Evolutionary conservation across 2,329 filamentous ascomycete genomes (phyloP).

Genomic region (Fulvia fulva): DNA sequence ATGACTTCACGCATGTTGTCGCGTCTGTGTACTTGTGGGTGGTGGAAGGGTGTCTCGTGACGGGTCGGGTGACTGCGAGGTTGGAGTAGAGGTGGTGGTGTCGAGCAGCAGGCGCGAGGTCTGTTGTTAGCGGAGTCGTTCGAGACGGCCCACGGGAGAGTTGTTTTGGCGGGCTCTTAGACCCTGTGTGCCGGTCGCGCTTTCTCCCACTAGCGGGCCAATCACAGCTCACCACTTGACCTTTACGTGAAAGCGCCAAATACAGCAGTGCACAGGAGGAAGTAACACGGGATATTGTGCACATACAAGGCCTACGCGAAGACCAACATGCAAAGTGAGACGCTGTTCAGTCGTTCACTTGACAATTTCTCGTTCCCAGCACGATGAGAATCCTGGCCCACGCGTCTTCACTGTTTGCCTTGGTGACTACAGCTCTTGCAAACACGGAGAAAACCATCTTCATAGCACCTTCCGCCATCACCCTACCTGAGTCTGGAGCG

Average conservation of each 20-base stretch:
- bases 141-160: no score
- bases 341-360: background rate
- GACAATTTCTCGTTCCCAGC: constrained; percentile 4
- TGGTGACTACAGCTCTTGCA: constrained; percentile 42
- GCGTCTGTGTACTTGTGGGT: constrained; percentile 8
- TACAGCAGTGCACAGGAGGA: background rate
- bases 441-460: constrained; percentile 95
- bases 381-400: constrained; percentile 25
- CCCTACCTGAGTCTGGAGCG: constrained; percentile 54
- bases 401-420: constrained; percentile 23
- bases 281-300: background rate
- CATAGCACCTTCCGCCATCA: constrained; percentile 59
- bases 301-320: background rate
- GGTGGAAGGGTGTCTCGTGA: constrained; percentile 20
- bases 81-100: constrained; percentile 9
- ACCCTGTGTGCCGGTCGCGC: background rate
- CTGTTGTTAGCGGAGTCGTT: no score
- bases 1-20: constrained; percentile 97
- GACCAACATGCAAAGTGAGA: background rate
- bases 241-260: background rate
- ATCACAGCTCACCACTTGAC: background rate
- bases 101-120: constrained; percentile 7
- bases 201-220: background rate
- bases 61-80: constrained; percentile 9
- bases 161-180: background rate